Evolutionary conservation across 306 rosid species (phyloP), one percentile per base, ranked within the genome.

Genomic region (Cucurbita moschata): DNA sequence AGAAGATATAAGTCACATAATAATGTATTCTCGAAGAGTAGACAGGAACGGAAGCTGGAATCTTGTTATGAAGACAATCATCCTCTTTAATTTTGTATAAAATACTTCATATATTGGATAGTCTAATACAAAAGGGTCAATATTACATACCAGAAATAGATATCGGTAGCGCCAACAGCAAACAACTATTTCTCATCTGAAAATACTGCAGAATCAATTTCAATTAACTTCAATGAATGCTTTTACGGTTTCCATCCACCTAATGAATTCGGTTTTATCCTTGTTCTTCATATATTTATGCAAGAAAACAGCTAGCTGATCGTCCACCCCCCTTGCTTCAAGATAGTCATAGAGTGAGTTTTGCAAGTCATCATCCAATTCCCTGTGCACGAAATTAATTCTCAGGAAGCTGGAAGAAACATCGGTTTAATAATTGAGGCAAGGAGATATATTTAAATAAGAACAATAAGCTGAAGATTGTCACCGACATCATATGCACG

Each of bases 301-400:
- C 84, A 91, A 75, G 87, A 89, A 91, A 78, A 52, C 78, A 38
- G 96, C 90, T 46, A 94, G 88, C 64, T 85, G 79, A 43, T 87
- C 91, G 46, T 75, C 73, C 75, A 89, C 81, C 44, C 89, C 92
- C 85, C 99, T 87, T 47, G 72, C 87, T 81, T 91, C 99, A 82
- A 87, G 82, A 87, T 87, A 91, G 68, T 86, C 85, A 44, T 90
- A 90, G 56, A 94, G 87, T 21, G 89, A 68, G 4, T 85, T 86
- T 78, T 90, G 96, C 81, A 94, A 83, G 52, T 79, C 86, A 83
- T 94, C 96, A 67, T 91, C 97, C 86, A 91, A 84, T 59, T 89
- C 96, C 95, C 97, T 94, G 89, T 58, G 73, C 71, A 79, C 59
- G 73, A 52, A 43, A 35, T 69, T 68, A 67, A 63, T 69, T 55